These are phyloP conservation scores for Ceriops decandra DNA, from an alignment of 345 rosid genomes.

Conservation along the genomic window DNA sequence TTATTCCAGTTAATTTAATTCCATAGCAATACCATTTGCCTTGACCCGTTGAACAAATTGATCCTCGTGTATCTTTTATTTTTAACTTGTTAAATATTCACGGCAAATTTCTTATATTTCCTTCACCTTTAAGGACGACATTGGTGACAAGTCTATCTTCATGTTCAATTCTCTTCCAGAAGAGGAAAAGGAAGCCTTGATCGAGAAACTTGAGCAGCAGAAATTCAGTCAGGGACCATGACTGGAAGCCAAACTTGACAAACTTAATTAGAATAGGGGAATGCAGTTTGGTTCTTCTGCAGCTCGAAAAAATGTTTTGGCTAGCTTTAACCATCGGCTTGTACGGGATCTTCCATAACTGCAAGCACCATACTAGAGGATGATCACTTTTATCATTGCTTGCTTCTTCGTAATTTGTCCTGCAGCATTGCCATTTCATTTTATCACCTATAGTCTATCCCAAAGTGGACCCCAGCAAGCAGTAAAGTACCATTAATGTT, in stretches of 20 bases:
- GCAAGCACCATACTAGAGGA: no score
- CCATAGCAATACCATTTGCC: background rate
- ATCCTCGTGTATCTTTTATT: background rate
- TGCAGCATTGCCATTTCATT: no score
- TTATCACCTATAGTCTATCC: no score
- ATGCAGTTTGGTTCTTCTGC: background rate
- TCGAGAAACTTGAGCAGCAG: conserved; percentile 61
- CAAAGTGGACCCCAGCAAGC: no score
- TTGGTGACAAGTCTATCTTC: conserved; percentile 93
- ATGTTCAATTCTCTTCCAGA: conserved; percentile 72
- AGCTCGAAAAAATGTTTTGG: no score
- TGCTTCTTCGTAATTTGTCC: no score
- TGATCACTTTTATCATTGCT: no score
- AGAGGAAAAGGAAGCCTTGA: conserved; percentile 62
- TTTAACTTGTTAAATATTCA: background rate
- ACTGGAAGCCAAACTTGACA: background rate
- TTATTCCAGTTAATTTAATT: background rate
- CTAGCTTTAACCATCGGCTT: no score
- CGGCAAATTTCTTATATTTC: conserved; percentile 19
- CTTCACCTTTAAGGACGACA: conserved; percentile 62
- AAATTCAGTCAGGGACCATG: conserved; percentile 21
- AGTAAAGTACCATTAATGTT: no score
- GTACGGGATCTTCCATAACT: no score
- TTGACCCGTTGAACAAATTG: background rate
- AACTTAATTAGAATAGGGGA: background rate